phyloP scores from a whole-genome alignment of 495 filamentous ascomycete species.

The Xylaria nigripes region DNA sequence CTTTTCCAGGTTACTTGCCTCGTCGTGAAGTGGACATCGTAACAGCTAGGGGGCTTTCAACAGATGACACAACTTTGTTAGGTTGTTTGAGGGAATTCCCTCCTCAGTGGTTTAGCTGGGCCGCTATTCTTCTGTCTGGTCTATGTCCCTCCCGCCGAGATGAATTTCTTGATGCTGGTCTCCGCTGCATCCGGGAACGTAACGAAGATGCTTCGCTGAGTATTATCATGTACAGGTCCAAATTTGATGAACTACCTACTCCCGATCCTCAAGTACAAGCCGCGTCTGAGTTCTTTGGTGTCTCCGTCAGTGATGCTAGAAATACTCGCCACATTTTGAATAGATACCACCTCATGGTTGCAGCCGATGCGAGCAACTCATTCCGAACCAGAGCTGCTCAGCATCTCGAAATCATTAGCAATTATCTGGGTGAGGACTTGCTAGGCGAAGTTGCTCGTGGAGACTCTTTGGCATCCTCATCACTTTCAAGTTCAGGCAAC shows the following conservation, averaged over 20 bases:
- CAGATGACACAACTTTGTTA: conserved; percentile 12
- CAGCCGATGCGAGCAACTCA: neutral
- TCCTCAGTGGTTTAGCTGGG: conserved; percentile 21
- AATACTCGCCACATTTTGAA: conserved; percentile 12
- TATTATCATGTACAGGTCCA: conserved; percentile 22
- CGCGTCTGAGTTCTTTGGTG: conserved; percentile 17
- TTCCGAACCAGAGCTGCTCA: conserved; percentile 10
- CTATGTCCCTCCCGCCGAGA: conserved; percentile 18
- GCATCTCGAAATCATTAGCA: conserved; percentile 19
- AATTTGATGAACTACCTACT: conserved; percentile 15
- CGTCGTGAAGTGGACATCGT: neutral
- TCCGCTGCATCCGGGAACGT: conserved; percentile 19
- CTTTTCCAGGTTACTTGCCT: conserved; percentile 13
- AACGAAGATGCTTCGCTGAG: conserved; percentile 17
- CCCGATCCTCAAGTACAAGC: conserved; percentile 11
- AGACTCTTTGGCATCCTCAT: conserved; percentile 1
- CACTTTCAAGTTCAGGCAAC: neutral
- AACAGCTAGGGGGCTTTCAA: neutral
- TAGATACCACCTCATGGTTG: conserved; percentile 12
- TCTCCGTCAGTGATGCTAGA: neutral
- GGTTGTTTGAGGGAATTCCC: conserved; percentile 18
- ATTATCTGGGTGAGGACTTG: conserved; percentile 15
- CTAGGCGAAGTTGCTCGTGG: conserved; percentile 12
- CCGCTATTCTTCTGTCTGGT: conserved; percentile 17
- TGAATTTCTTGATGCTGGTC: conserved; percentile 16